These are phyloP conservation scores for Entomortierella beljakovae DNA, from an alignment of 192 early-diverging fungal genomes.

Conservation along the genomic window DNA sequence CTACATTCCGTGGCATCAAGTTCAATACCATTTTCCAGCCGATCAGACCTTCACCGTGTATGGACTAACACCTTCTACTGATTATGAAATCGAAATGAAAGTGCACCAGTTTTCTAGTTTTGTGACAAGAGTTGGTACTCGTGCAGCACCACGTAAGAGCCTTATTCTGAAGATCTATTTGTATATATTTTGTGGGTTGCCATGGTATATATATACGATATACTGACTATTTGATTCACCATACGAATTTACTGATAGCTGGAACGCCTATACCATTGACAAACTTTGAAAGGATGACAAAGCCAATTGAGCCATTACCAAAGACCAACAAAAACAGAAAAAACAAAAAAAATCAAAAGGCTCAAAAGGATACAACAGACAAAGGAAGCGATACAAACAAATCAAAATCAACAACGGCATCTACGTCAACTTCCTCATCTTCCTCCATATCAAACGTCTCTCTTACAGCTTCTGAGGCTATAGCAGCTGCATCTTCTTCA, in stretches of 20 bases:
- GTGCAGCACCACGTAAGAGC: conserved; percentile 47
- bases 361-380: conserved; percentile 20
- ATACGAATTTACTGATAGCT: conserved; percentile 1
- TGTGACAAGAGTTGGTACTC: conserved; percentile 41
- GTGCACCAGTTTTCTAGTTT: conserved; percentile 53
- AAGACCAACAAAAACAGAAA: conserved; percentile 32
- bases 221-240: not conserved
- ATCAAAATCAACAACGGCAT: not conserved
- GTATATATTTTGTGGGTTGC: not conserved
- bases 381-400: conserved; percentile 2
- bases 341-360: conserved; percentile 40
- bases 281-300: conserved; percentile 2
- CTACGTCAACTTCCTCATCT: conserved; percentile 6
- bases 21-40: conserved; percentile 50
- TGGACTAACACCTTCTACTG: conserved; percentile 49
- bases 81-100: conserved; percentile 54
- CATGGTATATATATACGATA: no score
- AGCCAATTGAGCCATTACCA: not conserved
- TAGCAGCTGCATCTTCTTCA: not conserved
- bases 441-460: not conserved
- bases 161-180: not conserved
- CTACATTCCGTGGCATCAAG: conserved; percentile 50
- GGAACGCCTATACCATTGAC: conserved; percentile 17
- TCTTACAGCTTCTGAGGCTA: not conserved
- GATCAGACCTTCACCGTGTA: conserved; percentile 48